Percentiles rank a stretch among this genome's conserved stretches.
Evolutionary conservation across 495 filamentous ascomycete genomes (phyloP).

Genomic region (Aspergillus hancockii): DNA sequence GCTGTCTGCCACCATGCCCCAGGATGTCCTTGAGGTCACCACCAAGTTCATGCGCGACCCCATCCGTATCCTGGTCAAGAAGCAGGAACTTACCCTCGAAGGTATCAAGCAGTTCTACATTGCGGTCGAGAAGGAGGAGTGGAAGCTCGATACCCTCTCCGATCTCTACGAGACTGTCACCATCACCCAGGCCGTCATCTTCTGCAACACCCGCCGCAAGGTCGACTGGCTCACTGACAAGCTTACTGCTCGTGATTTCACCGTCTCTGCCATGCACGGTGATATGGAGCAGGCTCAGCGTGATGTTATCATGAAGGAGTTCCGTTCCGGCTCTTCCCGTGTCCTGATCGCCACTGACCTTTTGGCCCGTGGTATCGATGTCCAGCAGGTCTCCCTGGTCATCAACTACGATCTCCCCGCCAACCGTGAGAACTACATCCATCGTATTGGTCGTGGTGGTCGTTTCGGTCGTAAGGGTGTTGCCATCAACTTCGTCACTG

Average conservation of each 20-base stretch:
- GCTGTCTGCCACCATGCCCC: slow-evolving; percentile 94
- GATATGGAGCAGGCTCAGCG: slow-evolving; percentile 98
- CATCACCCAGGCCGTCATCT: slow-evolving; percentile 99
- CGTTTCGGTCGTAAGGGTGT: slow-evolving; percentile 99
- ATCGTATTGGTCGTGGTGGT: slow-evolving; percentile 97
- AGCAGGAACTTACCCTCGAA: slow-evolving; percentile 97
- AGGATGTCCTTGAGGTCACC: slow-evolving; percentile 98
- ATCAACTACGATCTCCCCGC: slow-evolving; percentile 99
- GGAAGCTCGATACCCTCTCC: slow-evolving; percentile 98
- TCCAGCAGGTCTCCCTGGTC: slow-evolving; percentile 98
- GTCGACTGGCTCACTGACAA: slow-evolving; percentile 99
- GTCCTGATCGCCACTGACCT: slow-evolving; percentile 98
- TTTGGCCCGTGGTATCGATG: slow-evolving; percentile 97
- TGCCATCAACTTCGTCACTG: slow-evolving; percentile 99
- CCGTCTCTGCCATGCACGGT: slow-evolving; percentile 98
- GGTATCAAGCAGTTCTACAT: slow-evolving; percentile 99
- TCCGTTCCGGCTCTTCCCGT: slow-evolving; percentile 94
- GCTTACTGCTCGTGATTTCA: slow-evolving; percentile 96
- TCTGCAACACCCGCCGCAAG: slow-evolving; percentile 99
- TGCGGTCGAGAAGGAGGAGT: slow-evolving; percentile 99
- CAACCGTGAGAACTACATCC: slow-evolving; percentile 99
- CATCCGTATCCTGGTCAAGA: slow-evolving; percentile 98
- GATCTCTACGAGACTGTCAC: slow-evolving; percentile 99
- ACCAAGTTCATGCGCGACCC: slow-evolving; percentile 99
- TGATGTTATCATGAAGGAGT: slow-evolving; percentile 99